phyloP scores from a whole-genome alignment of 352 stramenopile genomes.

The Pythium aristosporum region DNA sequence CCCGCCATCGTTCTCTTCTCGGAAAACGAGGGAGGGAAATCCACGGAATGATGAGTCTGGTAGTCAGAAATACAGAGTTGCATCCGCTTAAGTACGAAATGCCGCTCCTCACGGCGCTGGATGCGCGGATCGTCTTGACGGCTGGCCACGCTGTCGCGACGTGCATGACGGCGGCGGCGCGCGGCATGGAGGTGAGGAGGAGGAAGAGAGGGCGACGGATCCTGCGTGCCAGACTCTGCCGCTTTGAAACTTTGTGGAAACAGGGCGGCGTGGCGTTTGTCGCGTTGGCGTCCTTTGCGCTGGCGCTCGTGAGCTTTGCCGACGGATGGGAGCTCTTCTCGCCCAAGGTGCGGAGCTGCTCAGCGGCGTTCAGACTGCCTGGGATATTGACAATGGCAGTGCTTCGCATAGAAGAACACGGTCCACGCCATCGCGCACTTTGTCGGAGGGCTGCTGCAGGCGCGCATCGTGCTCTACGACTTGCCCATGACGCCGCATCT shows the following conservation, averaged over 20 bases:
- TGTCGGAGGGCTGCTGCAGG: conserved; percentile 58
- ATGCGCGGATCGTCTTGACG: conserved; percentile 57
- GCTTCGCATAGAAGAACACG: conserved; percentile 39
- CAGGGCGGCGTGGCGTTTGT: conserved; percentile 31
- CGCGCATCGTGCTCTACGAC: conserved; percentile 46
- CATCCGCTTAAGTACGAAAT: conserved; percentile 31
- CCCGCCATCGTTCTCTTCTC: conserved; percentile 39
- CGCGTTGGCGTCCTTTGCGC: conserved; percentile 40
- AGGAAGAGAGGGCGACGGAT: neutral
- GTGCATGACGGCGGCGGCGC: conserved; percentile 32
- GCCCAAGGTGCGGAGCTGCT: conserved; percentile 29
- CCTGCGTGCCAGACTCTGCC: no score
- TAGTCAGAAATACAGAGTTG: neutral
- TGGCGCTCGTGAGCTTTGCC: conserved; percentile 39
- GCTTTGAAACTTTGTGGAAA: neutral
- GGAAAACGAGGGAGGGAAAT: conserved; percentile 1
- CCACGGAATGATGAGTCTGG: conserved; percentile 6
- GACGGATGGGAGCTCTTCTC: conserved; percentile 54
- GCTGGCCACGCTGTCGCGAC: conserved; percentile 58
- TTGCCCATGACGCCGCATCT: conserved; percentile 36
- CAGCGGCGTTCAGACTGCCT: neutral
- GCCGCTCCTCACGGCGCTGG: conserved; percentile 25
- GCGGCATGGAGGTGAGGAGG: conserved; percentile 15
- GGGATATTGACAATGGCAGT: neutral
- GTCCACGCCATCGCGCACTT: conserved; percentile 62